Percentiles rank a stretch among this genome's conserved stretches.
These are phyloP conservation scores for Talaromyces proteolyticus DNA, from an alignment of 495 filamentous ascomycete genomes.

Conservation along the genomic window DNA sequence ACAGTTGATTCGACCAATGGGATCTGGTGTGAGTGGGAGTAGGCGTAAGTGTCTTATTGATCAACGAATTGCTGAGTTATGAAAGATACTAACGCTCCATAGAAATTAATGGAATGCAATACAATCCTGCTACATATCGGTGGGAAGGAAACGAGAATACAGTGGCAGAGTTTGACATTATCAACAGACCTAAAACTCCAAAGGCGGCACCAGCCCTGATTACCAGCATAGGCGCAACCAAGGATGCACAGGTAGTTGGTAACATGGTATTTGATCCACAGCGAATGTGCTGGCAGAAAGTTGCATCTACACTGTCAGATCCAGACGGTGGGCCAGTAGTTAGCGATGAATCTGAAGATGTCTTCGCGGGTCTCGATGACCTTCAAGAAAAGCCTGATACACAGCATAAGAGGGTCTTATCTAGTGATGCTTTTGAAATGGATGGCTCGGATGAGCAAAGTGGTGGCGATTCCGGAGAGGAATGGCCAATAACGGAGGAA, in stretches of 20 bases:
- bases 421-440: conserved; percentile 25
- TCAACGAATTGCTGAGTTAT: not conserved
- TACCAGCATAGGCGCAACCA: conserved; percentile 67
- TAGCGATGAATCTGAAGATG: conserved; percentile 61
- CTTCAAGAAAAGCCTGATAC: conserved; percentile 48
- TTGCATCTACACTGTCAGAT: conserved; percentile 38
- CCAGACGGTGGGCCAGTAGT: conserved; percentile 18
- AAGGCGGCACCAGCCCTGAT: conserved; percentile 89
- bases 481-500: conserved; percentile 87
- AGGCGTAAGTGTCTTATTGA: conserved; percentile 54
- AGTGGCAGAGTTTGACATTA: conserved; percentile 65
- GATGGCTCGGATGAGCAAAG: conserved; percentile 47
- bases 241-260: conserved; percentile 83
- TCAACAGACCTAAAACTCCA: conserved; percentile 33
- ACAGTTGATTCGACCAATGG: conserved; percentile 66
- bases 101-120: conserved; percentile 92
- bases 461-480: conserved; percentile 48
- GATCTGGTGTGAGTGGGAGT: conserved; percentile 49
- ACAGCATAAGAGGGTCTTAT: conserved; percentile 24
- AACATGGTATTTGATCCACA: conserved; percentile 97
- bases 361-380: conserved; percentile 73
- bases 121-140: conserved; percentile 74
- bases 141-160: conserved; percentile 97
- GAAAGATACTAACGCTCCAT: conserved; percentile 13
- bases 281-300: conserved; percentile 91